Base-by-base conservation (phyloP, 23 red algal species). In the Gracilaria caudata region DNA sequence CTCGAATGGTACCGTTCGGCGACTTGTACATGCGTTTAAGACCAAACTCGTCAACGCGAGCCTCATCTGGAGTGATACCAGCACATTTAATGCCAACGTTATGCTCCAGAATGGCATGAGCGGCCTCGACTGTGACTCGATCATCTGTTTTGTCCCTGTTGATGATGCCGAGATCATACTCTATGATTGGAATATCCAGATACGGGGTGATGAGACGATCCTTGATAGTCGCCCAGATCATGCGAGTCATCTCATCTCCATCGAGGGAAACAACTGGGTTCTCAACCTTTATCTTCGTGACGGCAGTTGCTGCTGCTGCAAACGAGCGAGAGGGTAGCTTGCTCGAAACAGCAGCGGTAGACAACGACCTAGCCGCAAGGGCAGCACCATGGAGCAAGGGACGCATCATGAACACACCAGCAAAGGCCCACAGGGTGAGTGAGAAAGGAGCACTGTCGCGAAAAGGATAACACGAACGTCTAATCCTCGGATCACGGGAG, bases 241-340 rank as follows among this genome's bases (percentile, higher is more conserved):
- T 80, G 1, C 95, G 90, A 26, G 95, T 89, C 86, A 90, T 87
- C 82, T 98, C 95, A 39, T 98, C 95, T 14, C 95, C 90, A 61
- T 94, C 90, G 64, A 98, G 72, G 41, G 92, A 92, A 13, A 98
- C 95, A 32, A 98, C 70, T 9, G 95, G 95, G 80, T 98, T 98
- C 6, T 78, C 68, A 2, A 98, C 95, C 24, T 78, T 80, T 24
- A 98, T 86, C 74, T 91, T 98, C 11, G 51, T 36, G 24, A 16
- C 35, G 0, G 46, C 12, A 20, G 51, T 3, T 12, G 51, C 51
- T 7, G 77, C 77, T 9, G 72, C 38, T 9, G 76, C 76, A 14
- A 60, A 5, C 7, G 56, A 39, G 56, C 77, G 51, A 44, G 21
- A 36, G 23, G 77, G 77, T 1, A 30, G 6, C 24, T 10, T 30